phyloP scores from a whole-genome alignment of 2,329 filamentous ascomycete species.

The Aspergillus pseudoglaucus region DNA sequence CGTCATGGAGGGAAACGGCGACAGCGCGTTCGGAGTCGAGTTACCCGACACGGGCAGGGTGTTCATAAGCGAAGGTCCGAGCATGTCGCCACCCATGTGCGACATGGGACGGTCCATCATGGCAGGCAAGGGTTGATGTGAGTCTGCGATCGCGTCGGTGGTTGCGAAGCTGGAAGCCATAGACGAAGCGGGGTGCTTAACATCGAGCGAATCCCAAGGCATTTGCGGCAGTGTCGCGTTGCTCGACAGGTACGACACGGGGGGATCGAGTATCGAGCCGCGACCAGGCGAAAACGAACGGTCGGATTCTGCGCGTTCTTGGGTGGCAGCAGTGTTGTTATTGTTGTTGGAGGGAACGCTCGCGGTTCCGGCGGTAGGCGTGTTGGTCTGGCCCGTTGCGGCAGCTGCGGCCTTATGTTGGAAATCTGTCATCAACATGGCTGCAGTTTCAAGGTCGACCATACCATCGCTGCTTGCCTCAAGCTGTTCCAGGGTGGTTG shows the following conservation, averaged over 20 bases:
- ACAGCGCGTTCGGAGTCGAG: slow-evolving; percentile 66
- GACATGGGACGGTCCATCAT: slow-evolving; percentile 59
- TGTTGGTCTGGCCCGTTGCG: slow-evolving; percentile 40
- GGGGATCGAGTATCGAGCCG: slow-evolving; percentile 67
- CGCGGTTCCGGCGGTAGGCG: no score
- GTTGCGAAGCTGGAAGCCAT: slow-evolving; percentile 61
- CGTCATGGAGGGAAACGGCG: slow-evolving; percentile 63
- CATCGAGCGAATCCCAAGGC: slow-evolving; percentile 84
- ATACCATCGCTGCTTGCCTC: slow-evolving; percentile 83
- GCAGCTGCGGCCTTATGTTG: slow-evolving; percentile 87
- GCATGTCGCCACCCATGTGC: slow-evolving; percentile 46
- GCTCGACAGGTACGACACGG: slow-evolving; percentile 68
- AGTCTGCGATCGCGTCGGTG: slow-evolving; percentile 52
- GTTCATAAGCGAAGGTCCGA: slow-evolving; percentile 63
- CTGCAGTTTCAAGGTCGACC: slow-evolving; percentile 93
- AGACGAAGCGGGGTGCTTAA: slow-evolving; percentile 69
- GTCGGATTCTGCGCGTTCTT: slow-evolving; percentile 41
- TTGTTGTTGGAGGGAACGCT: no score
- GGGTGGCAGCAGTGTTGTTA: slow-evolving; percentile 3
- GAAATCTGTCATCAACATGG: slow-evolving; percentile 97
- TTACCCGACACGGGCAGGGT: slow-evolving; percentile 63
- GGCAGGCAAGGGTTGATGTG: slow-evolving; percentile 58
- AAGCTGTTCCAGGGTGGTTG: slow-evolving; percentile 83
- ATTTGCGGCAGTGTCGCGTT: slow-evolving; percentile 78
- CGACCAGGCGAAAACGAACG: slow-evolving; percentile 68